Percentiles rank a stretch among this genome's conserved stretches.
Conservation (phyloP, 2,329 filamentous ascomycete species). For the Elsinoe arachidis region DNA sequence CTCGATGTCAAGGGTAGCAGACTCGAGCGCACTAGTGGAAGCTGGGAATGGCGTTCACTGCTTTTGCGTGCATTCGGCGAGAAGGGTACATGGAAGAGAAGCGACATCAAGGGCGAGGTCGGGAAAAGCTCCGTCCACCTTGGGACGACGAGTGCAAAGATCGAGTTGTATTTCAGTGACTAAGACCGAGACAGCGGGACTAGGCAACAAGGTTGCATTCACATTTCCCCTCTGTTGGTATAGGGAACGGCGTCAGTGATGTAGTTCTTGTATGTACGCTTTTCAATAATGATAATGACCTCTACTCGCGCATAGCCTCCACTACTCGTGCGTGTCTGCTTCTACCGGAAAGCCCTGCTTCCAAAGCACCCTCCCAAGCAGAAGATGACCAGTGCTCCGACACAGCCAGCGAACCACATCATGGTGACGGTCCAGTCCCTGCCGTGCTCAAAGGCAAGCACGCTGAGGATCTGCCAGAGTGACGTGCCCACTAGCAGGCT, state of each 20-base stretch:
- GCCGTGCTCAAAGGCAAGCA: not conserved
- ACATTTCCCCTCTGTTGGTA: no score
- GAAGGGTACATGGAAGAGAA: conserved; percentile 10
- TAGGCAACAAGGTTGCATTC: no score
- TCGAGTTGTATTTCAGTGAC: not conserved
- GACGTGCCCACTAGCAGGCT: not conserved
- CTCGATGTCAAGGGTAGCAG: conserved; percentile 3
- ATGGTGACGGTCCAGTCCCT: not conserved
- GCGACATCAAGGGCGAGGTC: not conserved
- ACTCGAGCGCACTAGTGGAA: not conserved
- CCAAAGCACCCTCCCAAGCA: not conserved
- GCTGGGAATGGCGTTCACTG: conserved; percentile 1
- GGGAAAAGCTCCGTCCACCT: not conserved
- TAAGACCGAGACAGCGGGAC: not conserved
- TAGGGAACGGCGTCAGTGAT: not conserved
- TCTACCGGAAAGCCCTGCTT: not conserved
- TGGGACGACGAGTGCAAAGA: not conserved
- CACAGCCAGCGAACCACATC: conserved; percentile 6
- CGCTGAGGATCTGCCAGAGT: not conserved
- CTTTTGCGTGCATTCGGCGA: not conserved
- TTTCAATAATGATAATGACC: not conserved
- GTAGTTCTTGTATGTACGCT: not conserved
- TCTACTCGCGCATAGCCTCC: not conserved
- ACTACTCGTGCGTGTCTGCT: not conserved
- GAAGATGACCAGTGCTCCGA: not conserved